Base-by-base conservation (phyloP, 2,329 filamentous ascomycete species). In the Neopestalotiopsis sp. region DNA sequence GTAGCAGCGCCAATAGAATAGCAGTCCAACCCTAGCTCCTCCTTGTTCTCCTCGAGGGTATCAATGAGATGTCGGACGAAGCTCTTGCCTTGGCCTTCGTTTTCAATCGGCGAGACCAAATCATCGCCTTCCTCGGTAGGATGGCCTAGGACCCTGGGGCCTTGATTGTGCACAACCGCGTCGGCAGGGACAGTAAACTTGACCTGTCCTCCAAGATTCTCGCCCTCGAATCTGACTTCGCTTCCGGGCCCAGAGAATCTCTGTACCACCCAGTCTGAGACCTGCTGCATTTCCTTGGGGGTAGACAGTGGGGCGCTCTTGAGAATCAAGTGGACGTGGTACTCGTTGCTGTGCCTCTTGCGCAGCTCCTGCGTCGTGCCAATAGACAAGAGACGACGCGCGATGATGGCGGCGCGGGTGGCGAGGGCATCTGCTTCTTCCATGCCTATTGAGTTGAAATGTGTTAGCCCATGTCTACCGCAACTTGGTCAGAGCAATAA, bases 381-480 rank as follows among this genome's bases (percentile, higher is more conserved):
- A 30, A 77, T 71, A 20, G 75, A 74, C 17, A 76, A 71, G 40
- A 77, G 69, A 10, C 71, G 63, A 32, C 66, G 60, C 1, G 74
- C 72, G 12, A 76, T 58, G 68, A 94, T 93, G 9, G 90, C 91
- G 0, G 90, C 91, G 6, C 90, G 83, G 28, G 87, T 89, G 0
- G 92, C 92, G 2, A 95, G 83, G 1, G 91, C 91, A 72, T 94
- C 91, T 1, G 92, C 92, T 78, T 95, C 93, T 76, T 95, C 92
- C 92, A 95, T 94, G 12, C 17, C 17, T 52, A n/a, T 52, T 9
- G 45, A 1, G 45, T 52, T 5, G 34, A 38, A 10, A 38, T 38
- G 34, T 38, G 34, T 38, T 38, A 38, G 34, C 34, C 10, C 6
- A 38, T 38, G 10, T 7, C 10, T 38, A 7, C 34, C 34, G 6